phyloP scores from a whole-genome alignment of 129 eudicot genomes.

The Flaveria ramosissima region DNA sequence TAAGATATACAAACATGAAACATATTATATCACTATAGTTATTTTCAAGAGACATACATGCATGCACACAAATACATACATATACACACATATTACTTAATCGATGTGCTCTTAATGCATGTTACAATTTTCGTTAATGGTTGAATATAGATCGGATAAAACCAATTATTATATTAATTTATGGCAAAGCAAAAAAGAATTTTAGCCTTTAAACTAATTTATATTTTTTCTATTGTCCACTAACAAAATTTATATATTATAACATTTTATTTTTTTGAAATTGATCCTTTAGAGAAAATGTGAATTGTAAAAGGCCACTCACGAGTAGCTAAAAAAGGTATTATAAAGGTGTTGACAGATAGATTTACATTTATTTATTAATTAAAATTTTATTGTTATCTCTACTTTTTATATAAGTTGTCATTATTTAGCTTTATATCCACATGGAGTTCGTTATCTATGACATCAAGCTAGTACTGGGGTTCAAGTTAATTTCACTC shows the following conservation, averaged over 20 bases:
- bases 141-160: too few relatives aligned
- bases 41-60: neutral
- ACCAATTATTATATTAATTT: too few relatives aligned
- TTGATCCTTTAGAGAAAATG: neutral
- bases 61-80: neutral
- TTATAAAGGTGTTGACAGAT: neutral
- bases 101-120: too few relatives aligned
- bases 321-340: neutral
- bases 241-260: too few relatives aligned
- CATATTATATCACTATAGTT: neutral
- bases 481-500: neutral
- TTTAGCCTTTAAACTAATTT: too few relatives aligned
- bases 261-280: too few relatives aligned
- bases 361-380: neutral
- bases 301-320: neutral
- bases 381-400: neutral
- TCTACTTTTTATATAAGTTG: neutral
- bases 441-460: too few relatives aligned
- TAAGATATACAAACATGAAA: neutral
- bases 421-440: too few relatives aligned
- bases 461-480: neutral
- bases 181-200: too few relatives aligned
- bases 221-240: too few relatives aligned
- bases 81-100: too few relatives aligned
- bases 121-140: too few relatives aligned